Conservation (phyloP, 2,329 filamentous ascomycete genomes). For the Aspergillus latus region DNA sequence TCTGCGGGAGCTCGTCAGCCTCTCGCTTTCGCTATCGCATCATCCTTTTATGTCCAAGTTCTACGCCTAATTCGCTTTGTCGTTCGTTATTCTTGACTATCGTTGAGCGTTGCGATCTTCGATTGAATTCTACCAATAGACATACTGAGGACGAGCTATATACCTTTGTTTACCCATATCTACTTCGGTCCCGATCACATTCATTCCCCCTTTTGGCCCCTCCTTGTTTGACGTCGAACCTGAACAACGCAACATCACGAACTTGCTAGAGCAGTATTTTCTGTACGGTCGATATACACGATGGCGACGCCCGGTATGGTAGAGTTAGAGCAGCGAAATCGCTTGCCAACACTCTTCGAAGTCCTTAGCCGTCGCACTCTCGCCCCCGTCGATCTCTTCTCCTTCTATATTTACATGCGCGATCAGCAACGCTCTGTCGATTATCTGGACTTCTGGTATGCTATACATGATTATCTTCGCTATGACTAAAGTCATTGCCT, state of each 20-base stretch:
- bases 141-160: neutral
- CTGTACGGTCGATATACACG: conserved; percentile 12
- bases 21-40: conserved; percentile 2
- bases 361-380: conserved; percentile 92
- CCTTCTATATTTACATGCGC: conserved; percentile 99
- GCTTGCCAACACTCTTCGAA: conserved; percentile 92
- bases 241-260: conserved; percentile 3
- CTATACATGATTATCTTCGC: neutral
- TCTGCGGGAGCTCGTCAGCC: conserved; percentile 3
- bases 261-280: neutral
- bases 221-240: conserved; percentile 11
- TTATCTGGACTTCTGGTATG: conserved; percentile 96
- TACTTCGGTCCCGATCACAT: conserved; percentile 15
- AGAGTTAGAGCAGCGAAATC: conserved; percentile 64
- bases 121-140: neutral
- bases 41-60: neutral
- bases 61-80: conserved; percentile 4
- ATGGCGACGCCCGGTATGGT: conserved; percentile 33
- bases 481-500: neutral
- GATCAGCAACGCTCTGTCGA: conserved; percentile 98
- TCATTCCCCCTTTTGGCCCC: conserved; percentile 18
- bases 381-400: conserved; percentile 93
- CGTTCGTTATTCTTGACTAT: conserved; percentile 7
- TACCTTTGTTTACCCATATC: conserved; percentile 10
- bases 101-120: conserved; percentile 4